Base-by-base conservation (phyloP, 306 rosid species). In the Cucurbita argyrosperma region DNA sequence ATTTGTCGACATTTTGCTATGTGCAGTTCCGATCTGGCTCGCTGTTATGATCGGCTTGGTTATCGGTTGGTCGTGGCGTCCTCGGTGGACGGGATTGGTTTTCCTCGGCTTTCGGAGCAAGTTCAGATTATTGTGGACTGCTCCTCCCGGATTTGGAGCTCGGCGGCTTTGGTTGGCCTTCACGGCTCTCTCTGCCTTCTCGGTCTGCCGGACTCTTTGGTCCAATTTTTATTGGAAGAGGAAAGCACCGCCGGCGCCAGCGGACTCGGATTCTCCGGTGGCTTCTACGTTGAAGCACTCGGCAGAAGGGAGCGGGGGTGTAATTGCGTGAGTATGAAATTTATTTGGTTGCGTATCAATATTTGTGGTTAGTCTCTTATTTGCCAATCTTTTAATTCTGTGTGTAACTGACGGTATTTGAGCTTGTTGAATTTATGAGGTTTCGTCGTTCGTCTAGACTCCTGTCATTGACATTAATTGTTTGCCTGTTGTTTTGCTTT, bases 61-160 rank as follows among this genome's bases (percentile, higher is more conserved):
- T 4, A 89, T 95, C 85, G 97, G 99, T 0, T 95, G 99, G 99
- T 85, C 97, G 1, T 95, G 99, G 99, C 76, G 96, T 43, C 99
- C 99, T 1, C 85, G 96, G 57, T 95, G 99, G 99, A 91, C 99
- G 0, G 97, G 97, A 4, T 80, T 95, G 10, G 68, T 95, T 69
- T 95, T 89, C 71, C 92, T 95, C 11, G 99, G 97, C 21, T 84
- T 95, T 4, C 96, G 99, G n/a, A 84, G 91, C 79, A 95, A 91
- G 84, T 76, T 89, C 74, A 89, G 97, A 3, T 87, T 82, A 53
- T 78, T 88, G 42, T 91, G 97, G 97, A 95, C 99, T 30, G 96
- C 90, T 70, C 99, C 97, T 46, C 99, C 96, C 9, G 99, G 97
- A 0, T 89, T 95, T 47, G 99, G 97, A 10, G 99, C 97, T 18